A percentile compares a stretch with the other conserved stretches of the same genome.
Conservation (phyloP, 2,329 filamentous ascomycete genomes). For the Fusarium brevicatenulatum region DNA sequence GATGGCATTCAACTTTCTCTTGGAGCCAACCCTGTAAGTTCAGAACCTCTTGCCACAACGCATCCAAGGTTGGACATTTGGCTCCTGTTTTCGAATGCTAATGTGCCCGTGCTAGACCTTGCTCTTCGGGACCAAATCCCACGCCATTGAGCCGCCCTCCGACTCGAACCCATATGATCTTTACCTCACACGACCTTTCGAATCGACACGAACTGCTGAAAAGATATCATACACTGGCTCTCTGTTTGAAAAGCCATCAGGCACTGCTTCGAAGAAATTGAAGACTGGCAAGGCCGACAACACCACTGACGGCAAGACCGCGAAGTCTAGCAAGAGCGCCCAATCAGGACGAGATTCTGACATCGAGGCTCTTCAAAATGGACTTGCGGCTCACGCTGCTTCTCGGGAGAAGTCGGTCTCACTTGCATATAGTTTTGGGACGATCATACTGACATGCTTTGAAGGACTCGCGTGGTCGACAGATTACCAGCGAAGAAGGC, state of each 20-base stretch:
- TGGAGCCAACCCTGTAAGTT: constrained; percentile 68
- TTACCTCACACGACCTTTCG: constrained; percentile 64
- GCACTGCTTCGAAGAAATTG: constrained; percentile 26
- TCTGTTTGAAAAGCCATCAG: constrained; percentile 57
- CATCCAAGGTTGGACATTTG: not conserved
- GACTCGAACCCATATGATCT: constrained; percentile 65
- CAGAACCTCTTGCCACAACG: not conserved
- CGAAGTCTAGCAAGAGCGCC: constrained; percentile 48
- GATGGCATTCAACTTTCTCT: constrained; percentile 66
- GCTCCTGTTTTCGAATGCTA: constrained; percentile 23
- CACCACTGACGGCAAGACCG: constrained; percentile 44
- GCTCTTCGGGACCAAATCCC: constrained; percentile 62
- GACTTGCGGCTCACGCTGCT: constrained; percentile 50
- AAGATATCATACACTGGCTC: constrained; percentile 63
- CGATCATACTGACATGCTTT: constrained; percentile 43
- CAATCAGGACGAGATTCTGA: constrained; percentile 59
- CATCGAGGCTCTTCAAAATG: constrained; percentile 60
- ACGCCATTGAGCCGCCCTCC: constrained; percentile 57
- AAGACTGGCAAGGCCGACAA: constrained; percentile 48
- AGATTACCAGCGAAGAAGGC: constrained; percentile 49
- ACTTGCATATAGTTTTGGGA: constrained; percentile 17
- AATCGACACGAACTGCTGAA: constrained; percentile 57
- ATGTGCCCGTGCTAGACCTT: constrained; percentile 57
- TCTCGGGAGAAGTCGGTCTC: constrained; percentile 50
- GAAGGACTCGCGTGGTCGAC: constrained; percentile 50